These are phyloP conservation scores for Drosera capensis DNA, from an alignment of 148 eudicot species.

Conservation along the genomic window DNA sequence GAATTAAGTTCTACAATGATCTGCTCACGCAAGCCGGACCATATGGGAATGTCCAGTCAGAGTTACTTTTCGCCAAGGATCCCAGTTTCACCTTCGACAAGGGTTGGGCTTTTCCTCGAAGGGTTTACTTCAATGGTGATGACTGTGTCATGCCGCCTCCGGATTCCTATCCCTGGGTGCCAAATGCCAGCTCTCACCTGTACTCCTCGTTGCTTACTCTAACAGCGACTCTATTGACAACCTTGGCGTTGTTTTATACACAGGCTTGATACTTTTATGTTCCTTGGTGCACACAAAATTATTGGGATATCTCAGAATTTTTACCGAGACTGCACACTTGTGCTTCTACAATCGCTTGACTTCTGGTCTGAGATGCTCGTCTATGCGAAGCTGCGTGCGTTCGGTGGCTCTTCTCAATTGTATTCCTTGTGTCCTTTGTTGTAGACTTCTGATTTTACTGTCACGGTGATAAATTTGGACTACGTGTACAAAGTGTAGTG, in stretches of 20 bases:
- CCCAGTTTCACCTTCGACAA: constrained; percentile 33
- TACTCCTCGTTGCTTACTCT: constrained; percentile 9
- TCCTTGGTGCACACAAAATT: neutral
- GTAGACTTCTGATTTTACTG: too few relatives aligned
- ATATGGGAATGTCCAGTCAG: constrained; percentile 41
- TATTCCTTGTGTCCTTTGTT: too few relatives aligned
- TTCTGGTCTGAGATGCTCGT: too few relatives aligned
- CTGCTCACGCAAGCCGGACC: constrained; percentile 45
- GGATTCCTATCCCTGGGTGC: constrained; percentile 44
- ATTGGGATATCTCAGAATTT: too few relatives aligned
- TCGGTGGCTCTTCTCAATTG: too few relatives aligned
- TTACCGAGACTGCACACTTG: too few relatives aligned
- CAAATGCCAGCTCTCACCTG: constrained; percentile 23
- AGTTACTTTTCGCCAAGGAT: constrained; percentile 42
- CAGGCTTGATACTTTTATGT: constrained; percentile 9
- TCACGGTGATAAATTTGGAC: too few relatives aligned
- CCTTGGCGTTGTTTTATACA: constrained; percentile 12
- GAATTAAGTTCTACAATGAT: constrained; percentile 47
- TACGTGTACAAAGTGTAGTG: too few relatives aligned
- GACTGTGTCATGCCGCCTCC: constrained; percentile 65
- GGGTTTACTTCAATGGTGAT: constrained; percentile 62
- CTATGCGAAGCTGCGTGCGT: too few relatives aligned
- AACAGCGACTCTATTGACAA: constrained; percentile 11
- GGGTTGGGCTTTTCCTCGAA: constrained; percentile 63
- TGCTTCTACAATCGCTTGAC: too few relatives aligned